Evolutionary conservation across 345 rosid species (phyloP).

Genomic region (Kandelia obovata): DNA sequence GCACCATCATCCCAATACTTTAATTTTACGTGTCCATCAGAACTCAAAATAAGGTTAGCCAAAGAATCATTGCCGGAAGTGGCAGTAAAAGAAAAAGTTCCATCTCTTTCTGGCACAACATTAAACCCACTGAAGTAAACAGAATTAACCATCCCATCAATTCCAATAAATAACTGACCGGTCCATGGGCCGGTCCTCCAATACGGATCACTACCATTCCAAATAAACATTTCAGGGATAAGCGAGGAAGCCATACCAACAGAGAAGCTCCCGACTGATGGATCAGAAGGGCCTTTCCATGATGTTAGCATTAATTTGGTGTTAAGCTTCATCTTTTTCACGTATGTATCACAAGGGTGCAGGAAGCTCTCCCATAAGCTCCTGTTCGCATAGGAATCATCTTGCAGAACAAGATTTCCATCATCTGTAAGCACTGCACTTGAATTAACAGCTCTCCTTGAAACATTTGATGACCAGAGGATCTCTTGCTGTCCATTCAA

Average conservation of each 20-base stretch:
- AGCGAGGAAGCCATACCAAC: slow-evolving; percentile 23
- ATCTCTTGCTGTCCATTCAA: slow-evolving; percentile 30
- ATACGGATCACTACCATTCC: slow-evolving; percentile 37
- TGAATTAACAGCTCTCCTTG: neutral
- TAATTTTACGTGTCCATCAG: slow-evolving; percentile 30
- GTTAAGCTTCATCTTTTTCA: slow-evolving; percentile 19
- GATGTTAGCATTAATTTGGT: slow-evolving; percentile 28
- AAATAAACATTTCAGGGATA: slow-evolving; percentile 34
- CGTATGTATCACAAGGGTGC: slow-evolving; percentile 21
- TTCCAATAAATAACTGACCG: slow-evolving; percentile 39
- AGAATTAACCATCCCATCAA: slow-evolving; percentile 21
- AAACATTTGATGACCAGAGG: slow-evolving; percentile 43
- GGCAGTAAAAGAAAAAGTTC: slow-evolving; percentile 17
- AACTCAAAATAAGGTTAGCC: slow-evolving; percentile 16
- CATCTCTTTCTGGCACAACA: slow-evolving; percentile 21
- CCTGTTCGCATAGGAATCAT: neutral
- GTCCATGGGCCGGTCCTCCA: slow-evolving; percentile 70
- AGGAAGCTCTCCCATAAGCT: slow-evolving; percentile 19
- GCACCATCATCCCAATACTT: slow-evolving; percentile 15
- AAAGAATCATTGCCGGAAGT: neutral
- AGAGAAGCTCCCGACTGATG: slow-evolving; percentile 38
- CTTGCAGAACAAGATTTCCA: slow-evolving; percentile 17
- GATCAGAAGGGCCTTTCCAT: slow-evolving; percentile 54
- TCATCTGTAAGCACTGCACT: neutral
- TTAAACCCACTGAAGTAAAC: slow-evolving; percentile 29